Percentiles rank a stretch among this genome's conserved stretches.
Evolutionary conservation across 805 yeast genomes (phyloP).

Genomic region (Candida succiphila): DNA sequence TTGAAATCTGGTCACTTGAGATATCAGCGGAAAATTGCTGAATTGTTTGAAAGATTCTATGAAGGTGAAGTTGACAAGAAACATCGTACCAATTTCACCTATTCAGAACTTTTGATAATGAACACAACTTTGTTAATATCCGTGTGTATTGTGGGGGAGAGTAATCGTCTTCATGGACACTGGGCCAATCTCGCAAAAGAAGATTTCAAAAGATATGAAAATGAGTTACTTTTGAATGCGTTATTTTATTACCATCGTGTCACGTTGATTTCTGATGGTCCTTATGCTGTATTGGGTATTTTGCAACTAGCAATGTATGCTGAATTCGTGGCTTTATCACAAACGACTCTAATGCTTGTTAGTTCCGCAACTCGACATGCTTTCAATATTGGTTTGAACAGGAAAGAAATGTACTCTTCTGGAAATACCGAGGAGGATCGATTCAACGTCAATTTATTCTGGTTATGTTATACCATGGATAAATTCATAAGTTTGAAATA

Average conservation of each 20-base stretch:
- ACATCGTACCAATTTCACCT: slow-evolving; percentile 14
- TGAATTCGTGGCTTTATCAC: slow-evolving; percentile 22
- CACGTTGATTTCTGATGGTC: slow-evolving; percentile 39
- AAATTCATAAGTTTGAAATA: slow-evolving; percentile 31
- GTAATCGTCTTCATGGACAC: slow-evolving; percentile 1
- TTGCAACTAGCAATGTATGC: slow-evolving; percentile 34
- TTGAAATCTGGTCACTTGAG: too few species aligned
- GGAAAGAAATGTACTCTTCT: slow-evolving; percentile 31
- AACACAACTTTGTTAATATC: slow-evolving; percentile 17
- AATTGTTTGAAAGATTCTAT: slow-evolving; percentile 6
- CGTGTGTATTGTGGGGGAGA: slow-evolving; percentile 4
- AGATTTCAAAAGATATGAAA: slow-evolving; percentile 18
- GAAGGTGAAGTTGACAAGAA: slow-evolving; percentile 15
- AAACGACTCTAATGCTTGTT: slow-evolving; percentile 30
- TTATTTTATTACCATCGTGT: slow-evolving; percentile 44
- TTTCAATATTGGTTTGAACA: slow-evolving; percentile 47
- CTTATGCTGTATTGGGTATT: slow-evolving; percentile 40
- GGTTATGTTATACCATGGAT: slow-evolving; percentile 38
- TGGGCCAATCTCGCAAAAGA: slow-evolving; percentile 6
- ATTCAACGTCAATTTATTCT: slow-evolving; percentile 35
- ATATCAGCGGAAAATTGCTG: slow-evolving; percentile 1
- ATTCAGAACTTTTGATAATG: slow-evolving; percentile 24
- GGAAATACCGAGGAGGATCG: slow-evolving; percentile 26
- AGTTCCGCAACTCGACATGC: slow-evolving; percentile 43
- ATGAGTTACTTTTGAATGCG: slow-evolving; percentile 26